Conservation (phyloP, 2,329 filamentous ascomycete species). For the Periconia macrospinosa region DNA sequence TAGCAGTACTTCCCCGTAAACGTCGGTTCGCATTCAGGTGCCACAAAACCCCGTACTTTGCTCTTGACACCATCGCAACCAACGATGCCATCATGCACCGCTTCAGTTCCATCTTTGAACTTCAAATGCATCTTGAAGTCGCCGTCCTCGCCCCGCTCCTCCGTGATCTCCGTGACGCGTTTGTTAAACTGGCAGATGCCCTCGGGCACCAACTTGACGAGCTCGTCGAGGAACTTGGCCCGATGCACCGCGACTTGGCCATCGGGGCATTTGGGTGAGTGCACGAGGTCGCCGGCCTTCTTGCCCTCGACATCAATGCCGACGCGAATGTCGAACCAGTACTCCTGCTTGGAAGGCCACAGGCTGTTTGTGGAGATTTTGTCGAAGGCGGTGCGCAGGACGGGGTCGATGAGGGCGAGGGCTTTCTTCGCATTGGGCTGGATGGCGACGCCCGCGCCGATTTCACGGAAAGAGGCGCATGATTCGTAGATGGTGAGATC, state of each 20-base stretch:
- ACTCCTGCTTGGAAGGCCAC: conserved; percentile 14
- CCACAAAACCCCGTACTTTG: conserved; percentile 54
- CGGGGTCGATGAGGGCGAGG: conserved; percentile 22
- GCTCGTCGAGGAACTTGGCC: conserved; percentile 52
- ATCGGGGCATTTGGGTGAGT: conserved; percentile 26
- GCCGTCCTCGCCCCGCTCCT: conserved; percentile 17
- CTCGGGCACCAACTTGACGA: conserved; percentile 52
- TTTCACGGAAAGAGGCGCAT: conserved; percentile 56
- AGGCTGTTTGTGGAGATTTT: conserved; percentile 5
- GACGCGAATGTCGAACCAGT: conserved; percentile 28
- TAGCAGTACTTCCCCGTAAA: conserved; percentile 66
- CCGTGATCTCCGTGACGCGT: conserved; percentile 26
- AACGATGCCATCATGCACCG: conserved; percentile 53
- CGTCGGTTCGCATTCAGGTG: conserved; percentile 51
- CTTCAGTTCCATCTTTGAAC: conserved; percentile 51
- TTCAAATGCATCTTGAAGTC: conserved; percentile 33
- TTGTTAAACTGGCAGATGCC: conserved; percentile 48
- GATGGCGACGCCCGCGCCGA: conserved; percentile 61
- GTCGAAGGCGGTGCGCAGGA: conserved; percentile 15
- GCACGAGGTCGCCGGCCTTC: conserved; percentile 11
- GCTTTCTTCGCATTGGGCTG: conserved; percentile 19
- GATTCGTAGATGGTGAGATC: conserved; percentile 58
- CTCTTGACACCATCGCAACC: conserved; percentile 69
- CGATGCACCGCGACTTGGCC: conserved; percentile 45
- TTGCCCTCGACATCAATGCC: conserved; percentile 22